Base-by-base conservation (phyloP, 305 asterid genomes). In the Solanum hybrid region DNA sequence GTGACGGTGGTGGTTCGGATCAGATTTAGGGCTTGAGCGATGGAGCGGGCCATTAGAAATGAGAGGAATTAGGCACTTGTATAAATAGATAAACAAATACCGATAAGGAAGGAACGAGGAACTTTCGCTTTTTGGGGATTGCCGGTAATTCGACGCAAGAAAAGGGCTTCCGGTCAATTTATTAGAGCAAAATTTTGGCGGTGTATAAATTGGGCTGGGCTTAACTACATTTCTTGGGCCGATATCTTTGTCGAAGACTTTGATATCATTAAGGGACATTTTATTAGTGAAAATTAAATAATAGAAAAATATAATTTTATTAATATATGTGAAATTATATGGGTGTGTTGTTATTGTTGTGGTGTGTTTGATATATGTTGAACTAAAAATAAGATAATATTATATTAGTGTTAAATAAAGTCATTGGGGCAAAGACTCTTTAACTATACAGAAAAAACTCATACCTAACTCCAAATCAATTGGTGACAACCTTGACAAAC, bases 1-100 rank as follows among this genome's bases (percentile, higher is more conserved):
- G 89, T 24, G 72, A 22, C 22, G 36, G 70, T 32, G n/a, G 34
- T 32, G 85, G 77, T 11, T 31, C 90, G 90, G 87, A 78, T 88
- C 34, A 88, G 87, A n/a, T 77, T 88, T 45, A 77, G 90, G 90
- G 90, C 41, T 77, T 88, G 90, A 22, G 86, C 5, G 15, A 88
- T 77, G 78, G 77, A 88, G 34, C 90, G 87, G 17, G 90, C 90
- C 90, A 88, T 88, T 75, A 37, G 73, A 45, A 41, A 32, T 8
- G 83, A 61, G 61, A 32, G 41, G 4, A 4, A 20, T 6, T 22
- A 37, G 87, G 57, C 8, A 68, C 3, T 51, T 8, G 61, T 41
- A 41, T 45, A n/a, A 79, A 51, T 29, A 68, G 27, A 10, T 36
- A n/a, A 1, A 1, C 10, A 11, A 31, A 32, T 26, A 72, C 78